Percentiles rank a stretch among this genome's conserved stretches.
phyloP scores from a whole-genome alignment of 768 basidiomycete species.

The Termitomyces heimii region DNA sequence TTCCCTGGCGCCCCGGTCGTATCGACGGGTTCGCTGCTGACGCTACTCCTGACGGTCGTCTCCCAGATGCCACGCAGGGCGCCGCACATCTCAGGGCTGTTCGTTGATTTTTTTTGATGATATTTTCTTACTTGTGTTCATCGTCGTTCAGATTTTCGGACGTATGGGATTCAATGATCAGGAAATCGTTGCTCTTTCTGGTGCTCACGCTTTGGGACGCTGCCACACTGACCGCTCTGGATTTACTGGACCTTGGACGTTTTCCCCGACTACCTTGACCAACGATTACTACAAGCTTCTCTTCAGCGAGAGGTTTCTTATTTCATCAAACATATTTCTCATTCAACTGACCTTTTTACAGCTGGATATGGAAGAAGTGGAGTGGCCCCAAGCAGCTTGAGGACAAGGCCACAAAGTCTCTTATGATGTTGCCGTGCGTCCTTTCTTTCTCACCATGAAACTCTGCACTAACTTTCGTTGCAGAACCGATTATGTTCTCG shows the following conservation, averaged over 20 bases:
- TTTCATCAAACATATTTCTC: not conserved
- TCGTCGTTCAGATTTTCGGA: conserved; percentile 61
- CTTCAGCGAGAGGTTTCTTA: conserved; percentile 70
- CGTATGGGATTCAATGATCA: conserved; percentile 97
- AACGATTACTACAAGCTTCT: conserved; percentile 87
- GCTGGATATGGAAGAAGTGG: conserved; percentile 96
- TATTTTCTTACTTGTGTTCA: not conserved
- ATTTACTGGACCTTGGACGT: conserved; percentile 92
- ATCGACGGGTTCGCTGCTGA: conserved; percentile 78
- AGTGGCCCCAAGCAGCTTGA: conserved; percentile 87
- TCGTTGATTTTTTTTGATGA: conserved; percentile 16
- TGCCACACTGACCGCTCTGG: conserved; percentile 86
- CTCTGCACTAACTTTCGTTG: not conserved
- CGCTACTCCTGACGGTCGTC: conserved; percentile 82
- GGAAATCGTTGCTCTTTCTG: conserved; percentile 93
- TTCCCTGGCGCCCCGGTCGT: conserved; percentile 92
- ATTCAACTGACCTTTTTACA: conserved; percentile 14
- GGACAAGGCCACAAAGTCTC: conserved; percentile 80
- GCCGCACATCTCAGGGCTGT: conserved; percentile 80
- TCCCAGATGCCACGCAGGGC: conserved; percentile 83
- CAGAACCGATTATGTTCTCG: conserved; percentile 84
- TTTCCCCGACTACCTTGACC: conserved; percentile 83
- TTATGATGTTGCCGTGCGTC: conserved; percentile 95
- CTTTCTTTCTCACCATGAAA: not conserved
- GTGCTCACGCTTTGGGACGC: conserved; percentile 94